Base-by-base conservation (phyloP, 2,329 filamentous ascomycete genomes). In the Alternaria solani region DNA sequence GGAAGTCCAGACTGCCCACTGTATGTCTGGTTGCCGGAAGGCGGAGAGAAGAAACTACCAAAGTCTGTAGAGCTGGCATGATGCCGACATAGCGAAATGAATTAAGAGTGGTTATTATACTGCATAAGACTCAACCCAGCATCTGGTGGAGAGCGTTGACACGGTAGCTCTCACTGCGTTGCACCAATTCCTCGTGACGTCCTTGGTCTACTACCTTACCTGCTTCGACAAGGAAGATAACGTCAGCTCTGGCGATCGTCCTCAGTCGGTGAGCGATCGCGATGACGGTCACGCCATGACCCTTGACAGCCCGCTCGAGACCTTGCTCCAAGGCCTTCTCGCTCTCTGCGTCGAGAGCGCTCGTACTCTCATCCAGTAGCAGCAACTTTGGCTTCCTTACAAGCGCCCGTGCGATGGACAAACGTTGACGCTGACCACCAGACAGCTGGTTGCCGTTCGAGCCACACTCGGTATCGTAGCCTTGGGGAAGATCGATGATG, bases 401-500 rank as follows among this genome's bases (percentile, higher is more conserved):
- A 34, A 82, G 70, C 2, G 80, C 80, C 23, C 80, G 73, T 5
- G 80, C 80, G 41, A 82, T 81, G 2, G 80, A 79, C 0, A 82
- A 63, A 4, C 80, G 71, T 59, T 82, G 80, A 30, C 77, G 73
- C 49, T 82, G 80, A 4, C 80, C 80, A 28, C 80, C 80, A 16
- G 79, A 81, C 14, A 82, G 68, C 46, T 78, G 75, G 30, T 74
- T 79, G 7, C 79, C 80, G 34, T 76, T 78, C 5, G 76, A 70
- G 11, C 80, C 80, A 59, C 76, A 79, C n/a, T 75, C 74, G 0
- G 89, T 91, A 12, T 89, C 78, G 70, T 92, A 92, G 0, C 88
- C 88, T 14, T 89, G 79, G 0, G 89, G 88, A 16, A 92, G 78
- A 1, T 82, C 78, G 57, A 81, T 78, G 66, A 92, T 89, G 25